Percentiles rank a stretch among this genome's conserved stretches.
Evolutionary conservation across 495 filamentous ascomycete species (phyloP).

Genomic region (Annulohypoxylon stygium): DNA sequence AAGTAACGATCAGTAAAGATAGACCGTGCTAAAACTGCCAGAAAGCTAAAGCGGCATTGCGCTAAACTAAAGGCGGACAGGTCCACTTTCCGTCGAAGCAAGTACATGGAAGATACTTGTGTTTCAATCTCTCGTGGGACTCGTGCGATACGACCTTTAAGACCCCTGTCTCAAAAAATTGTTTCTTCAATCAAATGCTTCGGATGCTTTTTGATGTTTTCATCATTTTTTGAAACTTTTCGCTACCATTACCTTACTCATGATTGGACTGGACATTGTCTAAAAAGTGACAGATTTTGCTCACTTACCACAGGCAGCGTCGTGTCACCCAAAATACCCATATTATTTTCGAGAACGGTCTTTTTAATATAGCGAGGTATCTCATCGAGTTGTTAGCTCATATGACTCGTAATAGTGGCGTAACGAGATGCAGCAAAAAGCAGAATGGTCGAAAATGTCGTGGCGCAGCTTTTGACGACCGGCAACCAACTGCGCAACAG

Average conservation of each 20-base stretch:
- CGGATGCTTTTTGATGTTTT: constrained; percentile 21
- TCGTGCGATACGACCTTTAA: constrained; percentile 27
- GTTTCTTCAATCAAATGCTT: constrained; percentile 32
- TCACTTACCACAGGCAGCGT: constrained; percentile 21
- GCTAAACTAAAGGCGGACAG: constrained; percentile 34
- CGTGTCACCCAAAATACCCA: constrained; percentile 20
- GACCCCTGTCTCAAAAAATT: constrained; percentile 24
- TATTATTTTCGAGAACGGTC: constrained; percentile 35
- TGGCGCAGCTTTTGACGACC: constrained; percentile 24
- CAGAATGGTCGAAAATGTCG: constrained; percentile 11
- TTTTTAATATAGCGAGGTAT: constrained; percentile 8
- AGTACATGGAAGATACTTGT: constrained; percentile 32
- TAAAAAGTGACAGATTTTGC: background rate
- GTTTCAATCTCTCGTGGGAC: constrained; percentile 31
- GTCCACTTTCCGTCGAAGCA: background rate
- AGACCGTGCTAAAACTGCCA: constrained; percentile 2
- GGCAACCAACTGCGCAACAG: background rate
- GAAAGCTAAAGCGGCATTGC: constrained; percentile 39
- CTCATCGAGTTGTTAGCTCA: constrained; percentile 1
- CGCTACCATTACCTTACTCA: constrained; percentile 5
- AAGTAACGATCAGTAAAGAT: constrained; percentile 17
- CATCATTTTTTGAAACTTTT: constrained; percentile 23
- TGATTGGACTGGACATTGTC: constrained; percentile 28
- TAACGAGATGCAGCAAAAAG: constrained; percentile 10
- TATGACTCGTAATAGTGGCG: constrained; percentile 36